Base-by-base conservation (phyloP, 352 stramenopile genomes). In the Phytophthora cryptogea region DNA sequence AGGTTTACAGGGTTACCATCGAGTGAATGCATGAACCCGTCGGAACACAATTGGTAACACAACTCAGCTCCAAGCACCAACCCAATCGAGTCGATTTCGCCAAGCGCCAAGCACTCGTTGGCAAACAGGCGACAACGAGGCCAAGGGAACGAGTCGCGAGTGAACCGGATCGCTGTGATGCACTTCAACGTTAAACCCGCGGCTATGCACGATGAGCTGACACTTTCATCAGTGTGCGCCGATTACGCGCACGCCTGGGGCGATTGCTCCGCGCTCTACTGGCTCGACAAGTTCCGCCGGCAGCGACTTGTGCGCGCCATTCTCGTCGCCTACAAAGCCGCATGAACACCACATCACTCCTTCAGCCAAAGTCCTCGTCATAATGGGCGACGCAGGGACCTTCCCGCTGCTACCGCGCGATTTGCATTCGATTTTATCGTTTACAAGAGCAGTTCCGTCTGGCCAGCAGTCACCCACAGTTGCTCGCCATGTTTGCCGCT, bases 151-250 rank as follows among this genome's bases (percentile, higher is more conserved):
- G 20, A 23, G 20, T 23, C 20, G 1, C 20, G 20, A 44, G 32
- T 45, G 20, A 23, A 23, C 53, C 54, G 54, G 44, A 54, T 62
- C 46, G n/a, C n/a, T n/a, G n/a, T n/a, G 17, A 14, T 28, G 47
- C 48, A 66, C 58, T 61, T 55, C 58, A 66, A 60, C 42, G 4
- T 54, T 66, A 41, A 49, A 47, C 37, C 45, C 37, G 36, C 36
- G 31, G 40, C 37, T 57, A 48, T 26, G 3, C 17, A 13, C 45
- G 55, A 65, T 65, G 49, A 59, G 48, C 57, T 65, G 57, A 65
- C 48, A 27, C 28, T 57, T 57, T 57, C 55, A 59, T 50, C 40
- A 59, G 57, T 54, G 8, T 61, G 54, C 9, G 11, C 0, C 1
- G 54, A 61, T 65, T 65, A 54, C 57, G 48, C 48, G 40, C 48